These are phyloP conservation scores for Collybia nuda DNA, from an alignment of 768 basidiomycete species.

Conservation along the genomic window DNA sequence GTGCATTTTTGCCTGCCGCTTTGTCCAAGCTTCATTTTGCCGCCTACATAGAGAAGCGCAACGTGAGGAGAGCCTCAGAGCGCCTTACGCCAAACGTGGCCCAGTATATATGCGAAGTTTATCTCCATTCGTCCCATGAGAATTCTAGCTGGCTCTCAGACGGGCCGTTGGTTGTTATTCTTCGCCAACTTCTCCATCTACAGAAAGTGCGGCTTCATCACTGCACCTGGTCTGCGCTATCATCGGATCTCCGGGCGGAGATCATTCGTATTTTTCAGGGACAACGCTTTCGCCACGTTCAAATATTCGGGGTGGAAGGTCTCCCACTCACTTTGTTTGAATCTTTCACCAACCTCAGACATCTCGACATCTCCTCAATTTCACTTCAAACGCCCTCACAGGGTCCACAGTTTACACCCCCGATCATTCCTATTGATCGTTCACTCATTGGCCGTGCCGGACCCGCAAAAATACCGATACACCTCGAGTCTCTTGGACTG, in stretches of 20 bases:
- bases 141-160: not conserved
- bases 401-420: not conserved
- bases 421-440: no score
- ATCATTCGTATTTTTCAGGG: not conserved
- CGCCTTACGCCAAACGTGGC: not conserved
- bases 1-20: not conserved
- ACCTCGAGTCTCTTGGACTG: no score
- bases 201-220: not conserved
- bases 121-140: not conserved
- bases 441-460: no score
- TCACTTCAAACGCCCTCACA: not conserved
- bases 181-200: not conserved
- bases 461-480: no score
- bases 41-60: not conserved
- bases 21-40: not conserved
- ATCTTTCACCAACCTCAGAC: not conserved
- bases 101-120: not conserved
- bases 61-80: not conserved
- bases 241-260: not conserved
- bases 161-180: not conserved
- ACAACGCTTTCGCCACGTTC: not conserved
- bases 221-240: not conserved
- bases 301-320: not conserved
- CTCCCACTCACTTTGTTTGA: not conserved
- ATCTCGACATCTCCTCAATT: not conserved